A percentile compares a stretch with the other conserved stretches of the same genome.
Conservation (phyloP, 2,329 filamentous ascomycete species). For the Phyllosticta paracitricarpa region DNA sequence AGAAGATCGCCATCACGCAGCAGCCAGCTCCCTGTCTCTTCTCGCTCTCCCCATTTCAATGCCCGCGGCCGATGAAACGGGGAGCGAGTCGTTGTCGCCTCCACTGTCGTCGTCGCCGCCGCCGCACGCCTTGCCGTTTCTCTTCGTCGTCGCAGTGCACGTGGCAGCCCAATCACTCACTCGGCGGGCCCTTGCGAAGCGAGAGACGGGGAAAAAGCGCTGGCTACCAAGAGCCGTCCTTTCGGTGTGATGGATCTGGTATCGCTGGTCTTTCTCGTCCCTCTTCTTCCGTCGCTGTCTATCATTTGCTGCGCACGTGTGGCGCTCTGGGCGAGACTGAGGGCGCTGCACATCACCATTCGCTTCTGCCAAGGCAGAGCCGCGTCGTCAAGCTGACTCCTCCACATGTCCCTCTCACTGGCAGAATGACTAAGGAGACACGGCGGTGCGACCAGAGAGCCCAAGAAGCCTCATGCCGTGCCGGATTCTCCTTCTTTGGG, state of each 20-base stretch:
- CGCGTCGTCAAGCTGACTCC: background rate
- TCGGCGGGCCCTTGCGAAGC: too few relatives aligned
- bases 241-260: too few relatives aligned
- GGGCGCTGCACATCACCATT: background rate
- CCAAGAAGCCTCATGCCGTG: background rate
- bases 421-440: background rate
- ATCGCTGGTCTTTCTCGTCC: too few relatives aligned
- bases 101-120: background rate
- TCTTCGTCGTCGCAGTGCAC: background rate
- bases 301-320: too few relatives aligned
- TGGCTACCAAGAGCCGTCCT: too few relatives aligned
- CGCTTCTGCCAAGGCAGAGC: background rate
- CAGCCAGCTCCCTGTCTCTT: background rate
- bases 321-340: too few relatives aligned
- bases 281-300: too few relatives aligned
- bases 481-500: background rate
- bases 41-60: background rate
- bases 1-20: background rate
- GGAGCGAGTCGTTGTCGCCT: background rate
- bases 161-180: too few relatives aligned
- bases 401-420: background rate
- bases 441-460: too few relatives aligned
- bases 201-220: too few relatives aligned
- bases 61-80: background rate
- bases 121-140: background rate